phyloP scores from a whole-genome alignment of 2,329 filamentous ascomycete genomes.

The Trichoderma atrobrunneum region DNA sequence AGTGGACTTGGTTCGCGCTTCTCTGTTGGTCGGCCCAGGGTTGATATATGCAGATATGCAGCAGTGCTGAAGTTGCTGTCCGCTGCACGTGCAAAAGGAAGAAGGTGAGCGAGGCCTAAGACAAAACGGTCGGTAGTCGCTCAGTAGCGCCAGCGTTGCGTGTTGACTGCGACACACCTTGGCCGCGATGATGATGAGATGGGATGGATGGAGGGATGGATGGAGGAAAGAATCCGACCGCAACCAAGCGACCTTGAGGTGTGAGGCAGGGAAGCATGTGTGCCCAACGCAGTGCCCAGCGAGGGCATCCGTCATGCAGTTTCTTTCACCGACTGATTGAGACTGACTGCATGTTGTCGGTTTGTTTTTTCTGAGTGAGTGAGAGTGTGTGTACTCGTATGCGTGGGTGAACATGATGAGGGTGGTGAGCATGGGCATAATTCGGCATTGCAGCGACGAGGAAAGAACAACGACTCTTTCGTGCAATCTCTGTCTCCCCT shows the following conservation, averaged over 20 bases:
- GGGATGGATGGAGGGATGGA: background rate
- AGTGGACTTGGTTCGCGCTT: background rate
- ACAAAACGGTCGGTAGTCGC: background rate
- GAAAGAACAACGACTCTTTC: background rate
- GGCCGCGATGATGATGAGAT: background rate
- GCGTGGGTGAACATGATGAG: background rate
- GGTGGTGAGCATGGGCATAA: background rate
- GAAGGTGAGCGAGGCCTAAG: background rate
- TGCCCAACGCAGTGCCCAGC: slow-evolving; percentile 7
- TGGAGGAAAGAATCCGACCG: background rate
- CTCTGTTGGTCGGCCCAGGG: background rate
- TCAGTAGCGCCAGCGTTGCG: background rate
- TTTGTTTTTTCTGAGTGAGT: background rate
- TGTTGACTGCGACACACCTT: background rate
- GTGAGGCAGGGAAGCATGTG: background rate
- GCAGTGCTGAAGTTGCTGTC: background rate
- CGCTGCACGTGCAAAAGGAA: background rate
- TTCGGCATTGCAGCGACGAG: background rate
- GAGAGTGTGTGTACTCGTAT: background rate
- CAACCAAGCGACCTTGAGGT: background rate
- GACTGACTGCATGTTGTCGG: background rate
- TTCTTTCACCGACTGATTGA: slow-evolving; percentile 10
- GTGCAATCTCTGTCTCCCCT: background rate
- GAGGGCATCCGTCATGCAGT: background rate
- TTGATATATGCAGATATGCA: background rate